Percentiles rank a stretch among this genome's conserved stretches.
Evolutionary conservation across 2,329 filamentous ascomycete species (phyloP).

Genomic region (Thermothelomyces thermophilus): DNA sequence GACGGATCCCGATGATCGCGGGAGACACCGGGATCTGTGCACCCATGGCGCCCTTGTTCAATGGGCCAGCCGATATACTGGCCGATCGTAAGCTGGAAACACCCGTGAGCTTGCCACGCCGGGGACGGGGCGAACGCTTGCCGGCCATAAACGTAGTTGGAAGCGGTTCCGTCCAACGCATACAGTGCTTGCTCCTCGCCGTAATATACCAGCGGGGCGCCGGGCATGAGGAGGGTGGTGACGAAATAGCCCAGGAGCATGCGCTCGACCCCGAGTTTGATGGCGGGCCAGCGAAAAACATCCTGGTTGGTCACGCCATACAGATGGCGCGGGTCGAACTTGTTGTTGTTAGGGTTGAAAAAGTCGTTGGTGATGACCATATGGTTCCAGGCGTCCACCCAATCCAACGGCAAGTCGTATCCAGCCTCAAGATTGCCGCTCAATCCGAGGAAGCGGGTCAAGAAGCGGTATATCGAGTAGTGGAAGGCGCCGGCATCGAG

Average conservation of each 20-base stretch:
- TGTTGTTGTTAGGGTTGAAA: constrained; percentile 22
- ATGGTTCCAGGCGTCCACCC: constrained; percentile 43
- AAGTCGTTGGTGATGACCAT: constrained; percentile 46
- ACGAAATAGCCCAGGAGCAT: constrained; percentile 53
- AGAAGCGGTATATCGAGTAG: constrained; percentile 56
- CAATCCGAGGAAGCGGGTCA: constrained; percentile 55
- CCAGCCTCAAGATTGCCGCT: constrained; percentile 50
- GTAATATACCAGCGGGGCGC: constrained; percentile 54
- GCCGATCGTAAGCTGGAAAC: constrained; percentile 47
- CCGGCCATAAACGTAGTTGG: constrained; percentile 57
- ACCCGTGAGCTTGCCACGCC: constrained; percentile 58
- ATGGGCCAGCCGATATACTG: constrained; percentile 52
- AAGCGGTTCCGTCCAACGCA: constrained; percentile 52
- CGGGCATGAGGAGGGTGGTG: constrained; percentile 52
- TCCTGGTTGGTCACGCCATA: constrained; percentile 59
- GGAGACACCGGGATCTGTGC: constrained; percentile 47
- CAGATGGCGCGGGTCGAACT: constrained; percentile 56
- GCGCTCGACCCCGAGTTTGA: constrained; percentile 49
- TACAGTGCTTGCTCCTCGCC: constrained; percentile 60
- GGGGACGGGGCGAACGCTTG: constrained; percentile 54
- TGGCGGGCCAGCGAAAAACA: constrained; percentile 56
- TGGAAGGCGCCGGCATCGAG: constrained; percentile 57
- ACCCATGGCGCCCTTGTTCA: constrained; percentile 44
- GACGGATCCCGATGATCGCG: constrained; percentile 58
- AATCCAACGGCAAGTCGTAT: constrained; percentile 49